These are phyloP conservation scores for Oldenlandia corymbosa DNA, from an alignment of 257 asterid genomes.

Conservation along the genomic window DNA sequence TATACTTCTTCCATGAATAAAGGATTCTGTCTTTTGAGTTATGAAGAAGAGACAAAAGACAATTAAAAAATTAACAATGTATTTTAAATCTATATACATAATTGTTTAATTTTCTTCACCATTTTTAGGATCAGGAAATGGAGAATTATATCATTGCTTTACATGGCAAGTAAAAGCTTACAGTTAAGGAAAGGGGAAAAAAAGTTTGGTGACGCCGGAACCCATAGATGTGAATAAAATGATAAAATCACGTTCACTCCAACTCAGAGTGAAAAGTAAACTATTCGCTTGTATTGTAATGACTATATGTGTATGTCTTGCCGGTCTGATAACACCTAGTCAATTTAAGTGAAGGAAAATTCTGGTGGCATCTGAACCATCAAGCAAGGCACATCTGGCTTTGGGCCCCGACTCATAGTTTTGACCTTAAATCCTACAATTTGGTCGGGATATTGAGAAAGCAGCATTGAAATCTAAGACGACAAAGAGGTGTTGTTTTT, in stretches of 20 bases:
- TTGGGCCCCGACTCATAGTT: neutral
- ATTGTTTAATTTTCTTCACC: neutral
- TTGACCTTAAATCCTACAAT: neutral
- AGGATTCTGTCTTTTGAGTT: neutral
- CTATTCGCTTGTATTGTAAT: no score
- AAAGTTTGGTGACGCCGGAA: no score
- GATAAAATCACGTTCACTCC: no score
- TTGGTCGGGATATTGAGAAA: neutral
- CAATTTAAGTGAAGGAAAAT: no score
- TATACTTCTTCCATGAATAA: neutral
- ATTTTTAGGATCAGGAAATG: neutral
- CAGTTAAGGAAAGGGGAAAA: no score
- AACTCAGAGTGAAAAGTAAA: no score
- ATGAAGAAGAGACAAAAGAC: neutral
- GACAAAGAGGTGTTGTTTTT: conserved; percentile 2
- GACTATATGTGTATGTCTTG: no score
- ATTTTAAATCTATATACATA: no score
- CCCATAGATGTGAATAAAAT: no score
- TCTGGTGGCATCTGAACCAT: neutral
- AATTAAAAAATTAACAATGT: neutral
- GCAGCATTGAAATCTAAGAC: neutral
- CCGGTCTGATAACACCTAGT: no score
- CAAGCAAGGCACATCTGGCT: neutral
- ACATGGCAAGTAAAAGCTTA: no score
- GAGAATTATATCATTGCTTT: no score